Evolutionary conservation across 306 rosid genomes (phyloP).

Genomic region (Inga laurina): DNA sequence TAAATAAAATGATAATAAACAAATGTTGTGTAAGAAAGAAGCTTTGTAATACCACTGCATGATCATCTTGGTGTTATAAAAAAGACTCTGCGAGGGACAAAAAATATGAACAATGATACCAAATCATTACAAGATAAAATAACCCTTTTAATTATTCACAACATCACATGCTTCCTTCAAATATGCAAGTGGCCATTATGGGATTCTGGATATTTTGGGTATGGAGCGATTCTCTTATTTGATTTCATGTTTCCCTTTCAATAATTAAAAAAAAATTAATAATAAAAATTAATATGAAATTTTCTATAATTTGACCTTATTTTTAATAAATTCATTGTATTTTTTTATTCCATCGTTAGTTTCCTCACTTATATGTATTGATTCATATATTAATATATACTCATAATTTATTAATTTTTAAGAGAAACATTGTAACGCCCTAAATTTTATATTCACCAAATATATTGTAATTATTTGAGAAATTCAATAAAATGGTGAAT

Average conservation of each 20-base stretch:
- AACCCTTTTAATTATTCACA: not conserved
- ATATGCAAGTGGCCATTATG: conserved; percentile 8
- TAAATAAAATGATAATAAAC: not conserved
- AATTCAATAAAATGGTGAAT: too few species aligned
- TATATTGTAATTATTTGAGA: too few species aligned
- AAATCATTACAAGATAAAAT: not conserved
- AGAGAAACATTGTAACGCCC: too few species aligned
- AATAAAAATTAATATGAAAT: too few species aligned
- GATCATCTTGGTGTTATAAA: not conserved
- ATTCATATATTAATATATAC: too few species aligned
- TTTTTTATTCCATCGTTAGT: too few species aligned
- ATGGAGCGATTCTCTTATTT: conserved; percentile 2
- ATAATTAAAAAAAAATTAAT: not conserved
- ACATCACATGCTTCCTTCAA: not conserved
- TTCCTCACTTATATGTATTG: too few species aligned
- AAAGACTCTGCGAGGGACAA: not conserved
- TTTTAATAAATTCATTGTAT: too few species aligned
- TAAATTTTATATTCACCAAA: too few species aligned
- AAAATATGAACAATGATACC: not conserved
- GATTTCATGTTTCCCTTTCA: conserved; percentile 15
- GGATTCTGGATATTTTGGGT: conserved; percentile 27
- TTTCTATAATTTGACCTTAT: not conserved
- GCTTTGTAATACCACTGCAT: not conserved
- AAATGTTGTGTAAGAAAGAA: not conserved
- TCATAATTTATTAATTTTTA: too few species aligned